Percentiles rank a stretch among this genome's conserved stretches.
These are phyloP conservation scores for Candida ficus DNA, from an alignment of 805 yeast genomes.

Conservation along the genomic window DNA sequence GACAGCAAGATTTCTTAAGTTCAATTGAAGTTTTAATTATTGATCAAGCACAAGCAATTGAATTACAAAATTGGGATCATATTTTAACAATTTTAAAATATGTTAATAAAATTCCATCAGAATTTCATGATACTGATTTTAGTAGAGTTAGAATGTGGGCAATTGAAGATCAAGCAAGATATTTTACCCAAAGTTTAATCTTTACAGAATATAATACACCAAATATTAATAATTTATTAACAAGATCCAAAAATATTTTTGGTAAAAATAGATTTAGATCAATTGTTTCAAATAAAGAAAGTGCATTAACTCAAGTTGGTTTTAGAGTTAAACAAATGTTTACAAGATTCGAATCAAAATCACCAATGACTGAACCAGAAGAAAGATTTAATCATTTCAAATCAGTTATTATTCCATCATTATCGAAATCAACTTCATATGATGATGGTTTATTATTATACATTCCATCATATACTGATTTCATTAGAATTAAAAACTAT, in stretches of 20 bases:
- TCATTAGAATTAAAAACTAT: constrained; percentile 69
- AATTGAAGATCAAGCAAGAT: constrained; percentile 72
- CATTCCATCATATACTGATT: constrained; percentile 85
- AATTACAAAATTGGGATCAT: constrained; percentile 93
- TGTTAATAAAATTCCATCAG: constrained; percentile 71
- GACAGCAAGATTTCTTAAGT: constrained; percentile 77
- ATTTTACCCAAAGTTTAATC: constrained; percentile 71
- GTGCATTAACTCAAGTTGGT: constrained; percentile 62
- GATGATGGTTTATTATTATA: constrained; percentile 75
- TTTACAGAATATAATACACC: constrained; percentile 80
- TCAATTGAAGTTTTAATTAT: constrained; percentile 79
- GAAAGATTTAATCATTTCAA: constrained; percentile 78
- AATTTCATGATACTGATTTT: constrained; percentile 82
- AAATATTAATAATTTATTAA: constrained; percentile 60
- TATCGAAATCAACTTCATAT: constrained; percentile 50
- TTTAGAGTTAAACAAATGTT: constrained; percentile 63
- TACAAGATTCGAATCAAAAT: constrained; percentile 56
- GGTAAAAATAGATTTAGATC: constrained; percentile 60
- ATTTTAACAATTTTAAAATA: constrained; percentile 60
- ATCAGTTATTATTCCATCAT: constrained; percentile 67
- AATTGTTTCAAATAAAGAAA: constrained; percentile 36
- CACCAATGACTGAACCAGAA: constrained; percentile 68
- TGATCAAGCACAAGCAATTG: constrained; percentile 81
- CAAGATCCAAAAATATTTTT: constrained; percentile 46
- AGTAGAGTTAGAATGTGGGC: constrained; percentile 90